phyloP scores from a whole-genome alignment of 768 basidiomycete genomes.

The Gymnopilus junonius region DNA sequence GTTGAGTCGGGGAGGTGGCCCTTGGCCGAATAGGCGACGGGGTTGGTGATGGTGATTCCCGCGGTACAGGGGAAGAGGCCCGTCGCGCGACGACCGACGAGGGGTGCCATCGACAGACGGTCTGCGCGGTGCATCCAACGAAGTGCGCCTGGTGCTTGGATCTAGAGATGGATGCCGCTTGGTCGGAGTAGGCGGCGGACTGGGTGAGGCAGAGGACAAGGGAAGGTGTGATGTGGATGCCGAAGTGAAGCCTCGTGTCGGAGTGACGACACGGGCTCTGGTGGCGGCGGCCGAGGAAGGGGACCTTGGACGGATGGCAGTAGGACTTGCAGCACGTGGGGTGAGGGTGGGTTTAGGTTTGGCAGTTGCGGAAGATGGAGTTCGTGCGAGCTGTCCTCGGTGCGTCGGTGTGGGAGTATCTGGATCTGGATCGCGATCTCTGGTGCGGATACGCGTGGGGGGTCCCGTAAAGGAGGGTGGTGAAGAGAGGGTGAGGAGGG shows the following conservation, averaged over 20 bases:
- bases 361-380: not conserved
- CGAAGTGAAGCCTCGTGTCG: constrained; percentile 15
- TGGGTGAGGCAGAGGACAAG: constrained; percentile 14
- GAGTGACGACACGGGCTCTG: constrained; percentile 6
- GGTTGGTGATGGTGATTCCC: constrained; percentile 28
- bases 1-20: constrained; percentile 50
- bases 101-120: constrained; percentile 42
- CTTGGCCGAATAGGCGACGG: constrained; percentile 50
- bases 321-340: constrained; percentile 9
- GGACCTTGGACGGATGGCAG: constrained; percentile 1
- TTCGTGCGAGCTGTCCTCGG: constrained; percentile 9
- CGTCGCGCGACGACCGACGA: constrained; percentile 24
- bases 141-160: not conserved
- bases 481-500: constrained; percentile 25
- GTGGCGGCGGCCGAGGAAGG: constrained; percentile 7
- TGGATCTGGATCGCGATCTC: constrained; percentile 8
- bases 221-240: constrained; percentile 22
- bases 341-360: not conserved
- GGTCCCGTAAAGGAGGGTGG: constrained; percentile 7
- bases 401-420: constrained; percentile 8
- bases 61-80: not conserved
- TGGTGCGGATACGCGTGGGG: constrained; percentile 3
- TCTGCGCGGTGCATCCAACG: constrained; percentile 21
- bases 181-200: constrained; percentile 16
- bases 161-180: constrained; percentile 16